A percentile compares a stretch with the other conserved stretches of the same genome.
phyloP scores from a whole-genome alignment of 768 basidiomycete genomes.

The Kwoniella sp. region DNA sequence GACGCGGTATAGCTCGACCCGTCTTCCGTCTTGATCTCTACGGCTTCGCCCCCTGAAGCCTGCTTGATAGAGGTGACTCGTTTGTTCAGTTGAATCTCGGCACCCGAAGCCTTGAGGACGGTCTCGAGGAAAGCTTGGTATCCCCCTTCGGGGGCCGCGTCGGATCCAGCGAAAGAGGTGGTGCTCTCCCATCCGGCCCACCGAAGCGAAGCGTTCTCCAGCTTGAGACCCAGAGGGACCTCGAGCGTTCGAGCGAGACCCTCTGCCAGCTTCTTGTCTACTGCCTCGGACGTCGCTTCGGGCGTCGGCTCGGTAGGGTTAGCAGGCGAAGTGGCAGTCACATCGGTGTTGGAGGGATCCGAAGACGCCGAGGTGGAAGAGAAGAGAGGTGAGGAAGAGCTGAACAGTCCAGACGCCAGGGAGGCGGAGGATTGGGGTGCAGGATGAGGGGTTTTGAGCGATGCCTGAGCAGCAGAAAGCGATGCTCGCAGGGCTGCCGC shows the following conservation, averaged over 20 bases:
- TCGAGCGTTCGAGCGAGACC: slow-evolving; percentile 42
- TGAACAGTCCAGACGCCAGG: slow-evolving; percentile 39
- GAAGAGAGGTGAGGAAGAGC: slow-evolving; percentile 33
- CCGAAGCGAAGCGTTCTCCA: slow-evolving; percentile 40
- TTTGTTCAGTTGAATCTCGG: slow-evolving; percentile 25
- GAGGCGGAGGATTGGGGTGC: slow-evolving; percentile 29
- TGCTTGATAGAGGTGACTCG: slow-evolving; percentile 19
- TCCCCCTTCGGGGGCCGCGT: slow-evolving; percentile 47
- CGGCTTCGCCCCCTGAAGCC: neutral
- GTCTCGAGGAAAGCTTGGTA: slow-evolving; percentile 38
- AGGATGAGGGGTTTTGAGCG: slow-evolving; percentile 35
- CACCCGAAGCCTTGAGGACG: slow-evolving; percentile 28
- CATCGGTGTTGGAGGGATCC: slow-evolving; percentile 17
- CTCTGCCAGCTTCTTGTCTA: slow-evolving; percentile 23
- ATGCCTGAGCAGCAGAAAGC: slow-evolving; percentile 38
- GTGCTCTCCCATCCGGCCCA: slow-evolving; percentile 48
- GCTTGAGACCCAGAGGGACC: slow-evolving; percentile 41
- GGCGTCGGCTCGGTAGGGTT: slow-evolving; percentile 22
- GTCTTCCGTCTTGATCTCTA: slow-evolving; percentile 7
- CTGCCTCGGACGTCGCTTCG: neutral
- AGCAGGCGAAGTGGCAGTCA: slow-evolving; percentile 34
- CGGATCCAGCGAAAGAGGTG: slow-evolving; percentile 42
- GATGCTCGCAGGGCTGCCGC: slow-evolving; percentile 29
- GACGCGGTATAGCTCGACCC: slow-evolving; percentile 9
- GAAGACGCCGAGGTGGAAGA: slow-evolving; percentile 8